Evolutionary conservation across 2,329 filamentous ascomycete genomes (phyloP), one percentile per base, ranked within the genome.

Genomic region (Colletotrichum sp.): DNA sequence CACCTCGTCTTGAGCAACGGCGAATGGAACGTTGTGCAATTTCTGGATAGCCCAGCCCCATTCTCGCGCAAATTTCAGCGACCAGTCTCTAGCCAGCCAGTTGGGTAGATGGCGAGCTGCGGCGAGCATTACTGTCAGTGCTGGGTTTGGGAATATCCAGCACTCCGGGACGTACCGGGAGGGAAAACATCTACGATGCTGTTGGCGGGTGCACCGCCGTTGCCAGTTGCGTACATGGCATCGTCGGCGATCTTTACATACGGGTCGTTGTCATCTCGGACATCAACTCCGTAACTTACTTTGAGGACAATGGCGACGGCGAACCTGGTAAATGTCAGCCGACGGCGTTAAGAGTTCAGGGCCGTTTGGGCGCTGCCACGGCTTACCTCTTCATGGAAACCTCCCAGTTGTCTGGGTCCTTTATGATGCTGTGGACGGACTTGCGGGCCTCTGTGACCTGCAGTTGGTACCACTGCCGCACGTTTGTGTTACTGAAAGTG

Each of bases 121-220:
- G 74, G 43, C 80, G 79, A 24, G 82, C 64, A 71, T 80, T 68
- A n/a, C 78, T 79, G 62, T 61, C 58, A 26, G 71, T 43, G 55
- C 26, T 13, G 26, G 48, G 26, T 16, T 61, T 34, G n/a, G 79
- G 79, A 79, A 13, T 12, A 58, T 28, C 52, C 28, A 62, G 16
- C 56, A 48, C 52, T 66, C 55, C 66, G 30, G 18, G 26, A 63
- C 78, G 70, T 79, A 83, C 81, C 81, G 16, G 84, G 80, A 0
- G 88, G 89, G 68, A 90, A 88, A 75, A 87, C 84, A 78, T 90
- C 88, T 16, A 89, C 86, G 3, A 87, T 80, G 4, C 85, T 87
- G 59, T 81, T 81, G 21, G 81, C 82, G 16, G 82, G 81, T 36
- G 81, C 78, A 24, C 79, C 80, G 18, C 80, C 80, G 28, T 81